A percentile compares a stretch with the other conserved stretches of the same genome.
These are phyloP conservation scores for Perilla frutescens DNA, from an alignment of 257 asterid species.

Conservation along the genomic window DNA sequence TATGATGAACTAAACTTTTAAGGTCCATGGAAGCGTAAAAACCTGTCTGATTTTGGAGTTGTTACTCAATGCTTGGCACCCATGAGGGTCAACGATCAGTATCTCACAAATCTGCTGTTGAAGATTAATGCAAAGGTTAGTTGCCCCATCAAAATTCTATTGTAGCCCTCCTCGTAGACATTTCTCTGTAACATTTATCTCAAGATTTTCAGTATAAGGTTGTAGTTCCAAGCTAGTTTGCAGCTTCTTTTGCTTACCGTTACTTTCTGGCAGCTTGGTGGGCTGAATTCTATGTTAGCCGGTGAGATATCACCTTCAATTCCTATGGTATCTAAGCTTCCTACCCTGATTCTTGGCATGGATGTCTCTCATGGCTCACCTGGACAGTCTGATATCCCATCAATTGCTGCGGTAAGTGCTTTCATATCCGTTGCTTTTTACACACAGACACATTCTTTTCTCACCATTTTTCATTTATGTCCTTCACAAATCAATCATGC, in stretches of 20 bases:
- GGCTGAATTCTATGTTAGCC: conserved; percentile 75
- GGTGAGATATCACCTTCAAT: conserved; percentile 64
- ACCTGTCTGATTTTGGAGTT: conserved; percentile 77
- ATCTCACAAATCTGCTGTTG: conserved; percentile 73
- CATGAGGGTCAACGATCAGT: conserved; percentile 70
- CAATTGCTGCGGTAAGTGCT: conserved; percentile 85
- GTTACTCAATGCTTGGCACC: conserved; percentile 91
- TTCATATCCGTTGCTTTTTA: neutral
- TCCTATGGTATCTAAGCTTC: conserved; percentile 72
- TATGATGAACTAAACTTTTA: conserved; percentile 16
- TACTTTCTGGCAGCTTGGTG: conserved; percentile 74
- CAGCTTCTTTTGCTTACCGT: conserved; percentile 14
- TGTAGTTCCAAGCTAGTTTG: conserved; percentile 2
- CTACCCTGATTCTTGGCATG: conserved; percentile 92
- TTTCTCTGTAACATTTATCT: neutral
- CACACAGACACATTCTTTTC: neutral
- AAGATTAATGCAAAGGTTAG: conserved; percentile 91
- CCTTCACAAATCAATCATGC: neutral
- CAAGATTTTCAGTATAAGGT: neutral
- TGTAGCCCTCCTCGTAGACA: too few relatives aligned
- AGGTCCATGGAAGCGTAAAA: conserved; percentile 94
- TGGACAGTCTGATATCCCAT: conserved; percentile 91
- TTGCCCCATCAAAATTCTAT: conserved; percentile 1
- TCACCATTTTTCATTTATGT: neutral
- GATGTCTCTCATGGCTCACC: conserved; percentile 98